These are phyloP conservation scores for Boletellus ananiceps DNA, from an alignment of 768 basidiomycete species.

Conservation along the genomic window DNA sequence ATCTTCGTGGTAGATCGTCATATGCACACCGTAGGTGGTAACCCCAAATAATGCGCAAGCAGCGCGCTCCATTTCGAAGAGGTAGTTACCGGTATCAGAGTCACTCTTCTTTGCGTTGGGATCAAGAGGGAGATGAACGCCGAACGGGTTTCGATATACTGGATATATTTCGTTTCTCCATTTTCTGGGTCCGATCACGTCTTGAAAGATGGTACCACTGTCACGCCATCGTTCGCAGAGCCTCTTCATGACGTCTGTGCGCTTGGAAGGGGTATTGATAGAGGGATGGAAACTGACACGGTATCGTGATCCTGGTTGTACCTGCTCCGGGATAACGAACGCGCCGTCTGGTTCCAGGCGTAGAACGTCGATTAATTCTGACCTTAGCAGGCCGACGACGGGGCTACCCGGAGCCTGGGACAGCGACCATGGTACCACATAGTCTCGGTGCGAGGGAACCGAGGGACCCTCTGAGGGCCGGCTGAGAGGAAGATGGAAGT, in stretches of 20 bases:
- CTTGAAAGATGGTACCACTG: slow-evolving; percentile 46
- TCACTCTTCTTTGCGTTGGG: slow-evolving; percentile 28
- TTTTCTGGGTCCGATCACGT: slow-evolving; percentile 66
- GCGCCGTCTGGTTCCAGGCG: slow-evolving; percentile 40
- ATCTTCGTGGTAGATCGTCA: slow-evolving; percentile 58
- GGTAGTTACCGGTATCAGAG: slow-evolving; percentile 50
- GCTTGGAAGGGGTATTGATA: slow-evolving; percentile 51
- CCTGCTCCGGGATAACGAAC: slow-evolving; percentile 40
- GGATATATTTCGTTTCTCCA: slow-evolving; percentile 89
- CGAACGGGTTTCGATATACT: slow-evolving; percentile 67
- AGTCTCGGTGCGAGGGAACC: slow-evolving; percentile 33
- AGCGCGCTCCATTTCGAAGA: slow-evolving; percentile 85
- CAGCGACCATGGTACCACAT: slow-evolving; percentile 55
- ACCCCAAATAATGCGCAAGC: slow-evolving; percentile 88
- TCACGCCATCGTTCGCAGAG: slow-evolving; percentile 78
- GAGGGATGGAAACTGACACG: slow-evolving; percentile 47
- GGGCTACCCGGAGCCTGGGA: slow-evolving; percentile 46
- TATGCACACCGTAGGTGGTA: slow-evolving; percentile 89
- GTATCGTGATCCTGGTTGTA: slow-evolving; percentile 19
- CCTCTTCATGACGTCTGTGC: slow-evolving; percentile 58
- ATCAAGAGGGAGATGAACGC: slow-evolving; percentile 37
- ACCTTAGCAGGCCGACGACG: slow-evolving; percentile 58
- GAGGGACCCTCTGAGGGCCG: slow-evolving; percentile 22
- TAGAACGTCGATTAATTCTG: slow-evolving; percentile 52
- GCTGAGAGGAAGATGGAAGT: slow-evolving; percentile 44